A percentile compares a stretch with the other conserved stretches of the same genome.
phyloP scores from a whole-genome alignment of 108 stramenopile genomes.

The Nannochloropsis oceanica region DNA sequence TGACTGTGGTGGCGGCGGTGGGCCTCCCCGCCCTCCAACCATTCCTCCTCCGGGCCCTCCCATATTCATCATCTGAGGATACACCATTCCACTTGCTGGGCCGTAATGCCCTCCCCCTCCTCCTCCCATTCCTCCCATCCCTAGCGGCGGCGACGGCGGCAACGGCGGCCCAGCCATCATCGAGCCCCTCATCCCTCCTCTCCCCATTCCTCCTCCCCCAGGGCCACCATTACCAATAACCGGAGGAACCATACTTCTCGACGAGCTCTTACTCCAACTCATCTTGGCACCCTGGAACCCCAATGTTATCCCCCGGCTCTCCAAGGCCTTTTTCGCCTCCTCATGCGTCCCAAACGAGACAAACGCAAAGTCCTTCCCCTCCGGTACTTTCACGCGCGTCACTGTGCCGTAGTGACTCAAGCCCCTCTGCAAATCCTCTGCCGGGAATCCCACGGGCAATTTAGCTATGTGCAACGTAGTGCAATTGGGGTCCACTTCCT shows the following conservation, averaged over 20 bases:
- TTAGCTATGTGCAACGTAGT: not conserved
- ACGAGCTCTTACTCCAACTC: not conserved
- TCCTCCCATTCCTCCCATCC: not conserved
- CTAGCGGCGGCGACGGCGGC: not conserved
- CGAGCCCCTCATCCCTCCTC: too few relatives aligned
- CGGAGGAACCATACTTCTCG: not conserved
- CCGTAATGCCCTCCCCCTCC: not conserved
- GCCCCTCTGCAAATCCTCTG: not conserved
- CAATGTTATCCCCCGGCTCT: not conserved
- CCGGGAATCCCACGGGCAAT: not conserved
- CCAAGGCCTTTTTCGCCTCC: not conserved
- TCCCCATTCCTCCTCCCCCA: too few relatives aligned
- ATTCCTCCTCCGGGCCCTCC: not conserved
- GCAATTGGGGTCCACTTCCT: not conserved
- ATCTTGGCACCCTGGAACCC: not conserved
- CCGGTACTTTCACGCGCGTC: not conserved
- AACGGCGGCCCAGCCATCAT: not conserved
- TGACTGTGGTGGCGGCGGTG: not conserved
- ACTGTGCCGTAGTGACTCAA: not conserved
- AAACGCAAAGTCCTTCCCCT: not conserved
- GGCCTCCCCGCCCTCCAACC: not conserved
- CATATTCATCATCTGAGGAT: too few relatives aligned
- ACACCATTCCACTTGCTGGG: not conserved
- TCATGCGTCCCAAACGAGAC: not conserved
- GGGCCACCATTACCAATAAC: too few relatives aligned